Conservation (phyloP, 1,284 basidiomycete species). For the Chiua sp. region DNA sequence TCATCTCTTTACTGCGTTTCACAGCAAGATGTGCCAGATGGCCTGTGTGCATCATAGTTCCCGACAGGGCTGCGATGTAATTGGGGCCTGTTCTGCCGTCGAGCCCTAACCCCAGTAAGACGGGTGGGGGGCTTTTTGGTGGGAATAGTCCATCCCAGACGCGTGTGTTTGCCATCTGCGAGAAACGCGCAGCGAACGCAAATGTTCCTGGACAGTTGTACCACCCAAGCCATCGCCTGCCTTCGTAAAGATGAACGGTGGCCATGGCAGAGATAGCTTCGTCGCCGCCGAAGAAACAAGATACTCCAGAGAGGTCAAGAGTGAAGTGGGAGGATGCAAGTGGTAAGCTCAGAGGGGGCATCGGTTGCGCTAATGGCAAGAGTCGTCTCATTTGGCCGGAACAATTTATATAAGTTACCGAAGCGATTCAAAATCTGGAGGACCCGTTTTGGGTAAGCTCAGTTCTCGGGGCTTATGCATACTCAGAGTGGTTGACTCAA, state of each 20-base stretch:
- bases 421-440: neutral
- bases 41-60: conserved; percentile 29
- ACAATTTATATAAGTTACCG: neutral
- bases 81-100: conserved; percentile 34
- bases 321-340: conserved; percentile 21
- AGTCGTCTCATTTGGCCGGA: neutral
- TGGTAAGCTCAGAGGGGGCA: conserved; percentile 23
- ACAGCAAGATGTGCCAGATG: conserved; percentile 33
- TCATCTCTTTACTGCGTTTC: conserved; percentile 16
- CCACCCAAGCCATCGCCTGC: conserved; percentile 38
- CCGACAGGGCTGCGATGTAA: conserved; percentile 32
- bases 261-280: conserved; percentile 37
- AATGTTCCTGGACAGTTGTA: conserved; percentile 39
- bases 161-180: conserved; percentile 29
- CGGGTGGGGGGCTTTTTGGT: conserved; percentile 15
- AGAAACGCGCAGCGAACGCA: conserved; percentile 32
- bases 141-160: conserved; percentile 29
- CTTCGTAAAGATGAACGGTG: conserved; percentile 32
- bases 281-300: conserved; percentile 36
- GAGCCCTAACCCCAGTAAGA: conserved; percentile 25
- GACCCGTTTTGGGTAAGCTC: conserved; percentile 9
- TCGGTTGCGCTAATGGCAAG: conserved; percentile 6
- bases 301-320: conserved; percentile 27
- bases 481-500: neutral
- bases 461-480: neutral